Evolutionary conservation across 768 basidiomycete species (phyloP), one percentile per base, ranked within the genome.

Genomic region (Termitomyces sp.): DNA sequence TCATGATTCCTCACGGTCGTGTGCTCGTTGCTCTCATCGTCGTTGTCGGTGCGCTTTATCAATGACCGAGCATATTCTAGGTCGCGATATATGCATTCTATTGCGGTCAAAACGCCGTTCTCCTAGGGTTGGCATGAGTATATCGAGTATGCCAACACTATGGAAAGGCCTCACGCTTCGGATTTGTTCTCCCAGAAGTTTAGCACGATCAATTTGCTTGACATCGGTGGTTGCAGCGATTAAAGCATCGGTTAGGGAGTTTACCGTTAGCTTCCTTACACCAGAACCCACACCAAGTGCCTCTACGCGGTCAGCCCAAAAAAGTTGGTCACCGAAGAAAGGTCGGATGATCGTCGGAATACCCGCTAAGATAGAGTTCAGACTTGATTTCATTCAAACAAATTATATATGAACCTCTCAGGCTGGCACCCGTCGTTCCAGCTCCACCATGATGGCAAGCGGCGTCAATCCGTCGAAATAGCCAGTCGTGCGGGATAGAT

Each of bases 261-360:
- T 83, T 14, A 88, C 87, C 12, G 91, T 94, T 57, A 98, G 78
- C 72, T 95, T 96, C 65, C 91, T 84, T 53, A 99, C 87, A 54
- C 89, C 85, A 33, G 87, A 81, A 48, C 96, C 97, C 51, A 98
- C 85, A 40, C 95, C 95, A 44, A 99, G 81, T 2, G 95, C 93
- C 71, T 97, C 94, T n/a, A 98, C 93, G 32, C 96, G 88, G 72
- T 99, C 93, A 3, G 93, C 93, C 94, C 94, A 98, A 75, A 98
- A 96, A 71, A 89, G 93, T 67, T 98, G 95, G 71, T 98, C 95
- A 2, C 97, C 96, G 67, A 98, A 99, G 82, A 98, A 99, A 0
- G 97, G 96, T 63, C 87, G 88, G 70, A 98, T 93, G 66, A 99
- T 90, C 1, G 95, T 98, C 1, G 97, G 96, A 55, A 94, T 90